Evolutionary conservation across 108 stramenopile species (phyloP), one percentile per base, ranked within the genome.

Genomic region (Pseudonitzschia multiseries): DNA sequence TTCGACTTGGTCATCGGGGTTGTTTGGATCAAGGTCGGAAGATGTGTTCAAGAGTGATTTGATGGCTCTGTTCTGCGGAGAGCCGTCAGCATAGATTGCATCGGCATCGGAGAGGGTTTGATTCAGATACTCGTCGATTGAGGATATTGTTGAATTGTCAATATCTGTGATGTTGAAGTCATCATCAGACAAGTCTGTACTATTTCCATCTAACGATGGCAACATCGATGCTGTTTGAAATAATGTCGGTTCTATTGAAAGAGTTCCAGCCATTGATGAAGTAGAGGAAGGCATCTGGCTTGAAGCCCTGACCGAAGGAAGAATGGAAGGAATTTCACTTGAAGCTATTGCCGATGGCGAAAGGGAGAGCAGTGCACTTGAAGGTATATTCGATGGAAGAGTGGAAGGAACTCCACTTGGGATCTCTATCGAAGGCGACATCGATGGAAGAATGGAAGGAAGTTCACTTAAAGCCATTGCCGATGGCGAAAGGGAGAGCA

Each of bases 31-130:
- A 8, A 75, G 48, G 1, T 74, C 70, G 14, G 77, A 70, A 22
- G 78, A 71, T 18, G 65, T 68, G 9, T 27, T 62, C 24, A 32
- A 20, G 3, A 78, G 57, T 29, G 63, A 17, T 28, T 32, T 24
- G 22, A 62, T 51, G 18, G 82, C 82, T 36, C 20, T 31, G 43
- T 78, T 75, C 43, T 83, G 82, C 12, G 82, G 70, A 14, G 82
- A 78, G 36, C 70, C 74, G 2, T 28, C 5, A 13, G 50, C 66
- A 40, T 36, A 59, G 4, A 83, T 43, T 20, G 69, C 69, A 13
- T 73, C 81, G 69, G 69, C 71, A 60, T 73, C 71, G 42, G 82
- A 78, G 9, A 83, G 29, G 59, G 73, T 72, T 53, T 69, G 68
- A 8, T 8, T 27, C 27, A 80, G 53, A 29, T 65, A 80, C 29